A percentile compares a stretch with the other conserved stretches of the same genome.
These are phyloP conservation scores for Aureobasidium sp. DNA, from an alignment of 2,329 filamentous ascomycete genomes.

Conservation along the genomic window DNA sequence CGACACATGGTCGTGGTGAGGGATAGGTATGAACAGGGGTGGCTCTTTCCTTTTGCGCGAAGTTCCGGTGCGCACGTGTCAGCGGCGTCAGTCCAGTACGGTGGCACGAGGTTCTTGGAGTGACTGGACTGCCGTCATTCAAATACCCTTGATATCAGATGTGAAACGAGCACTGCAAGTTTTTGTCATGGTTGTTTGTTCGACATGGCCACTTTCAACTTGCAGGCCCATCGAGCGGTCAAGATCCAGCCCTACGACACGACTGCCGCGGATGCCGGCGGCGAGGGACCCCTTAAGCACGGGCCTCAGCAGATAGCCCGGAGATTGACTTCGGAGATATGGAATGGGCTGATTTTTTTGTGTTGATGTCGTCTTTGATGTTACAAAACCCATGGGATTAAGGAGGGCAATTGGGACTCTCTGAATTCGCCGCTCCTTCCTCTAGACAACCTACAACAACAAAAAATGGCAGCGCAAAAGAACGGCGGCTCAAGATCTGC, in stretches of 20 bases:
- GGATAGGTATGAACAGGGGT: background rate
- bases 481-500: background rate
- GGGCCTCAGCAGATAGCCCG: background rate
- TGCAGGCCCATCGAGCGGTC: background rate
- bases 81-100: background rate
- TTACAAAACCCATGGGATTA: background rate
- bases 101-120: background rate
- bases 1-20: background rate
- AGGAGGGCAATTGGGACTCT: background rate
- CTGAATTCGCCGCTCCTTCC: background rate
- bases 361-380: conserved; percentile 4
- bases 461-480: background rate
- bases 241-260: background rate
- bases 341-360: conserved; percentile 13
- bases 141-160: background rate
- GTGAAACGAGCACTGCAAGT: background rate
- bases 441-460: background rate
- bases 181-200: background rate
- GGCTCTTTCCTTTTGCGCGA: background rate
- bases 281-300: background rate
- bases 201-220: background rate
- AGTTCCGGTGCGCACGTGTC: background rate
- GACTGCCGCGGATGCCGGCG: conserved; percentile 1
- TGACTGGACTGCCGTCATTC: background rate
- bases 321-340: conserved; percentile 12